Percentiles rank a stretch among this genome's conserved stretches.
Evolutionary conservation across 192 early-diverging fungal genomes (phyloP).

Genomic region (Obelidium mucronatum): DNA sequence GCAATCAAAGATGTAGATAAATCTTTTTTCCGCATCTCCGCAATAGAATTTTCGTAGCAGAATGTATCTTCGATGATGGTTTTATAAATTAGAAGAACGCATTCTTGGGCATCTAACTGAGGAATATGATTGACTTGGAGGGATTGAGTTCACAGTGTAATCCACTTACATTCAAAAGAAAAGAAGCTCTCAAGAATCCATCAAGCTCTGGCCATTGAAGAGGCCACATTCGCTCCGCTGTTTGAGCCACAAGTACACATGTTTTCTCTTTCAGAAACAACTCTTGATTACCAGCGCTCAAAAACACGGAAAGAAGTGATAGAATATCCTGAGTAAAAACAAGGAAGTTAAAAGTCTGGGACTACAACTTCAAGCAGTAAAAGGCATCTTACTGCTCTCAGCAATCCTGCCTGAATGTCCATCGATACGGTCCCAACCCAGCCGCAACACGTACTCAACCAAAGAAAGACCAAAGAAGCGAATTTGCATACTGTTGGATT

Average conservation of each 20-base stretch:
- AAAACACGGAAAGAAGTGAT: background rate
- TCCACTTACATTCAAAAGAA: background rate
- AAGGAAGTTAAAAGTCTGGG: constrained; percentile 39
- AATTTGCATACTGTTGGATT: background rate
- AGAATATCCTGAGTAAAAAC: constrained; percentile 23
- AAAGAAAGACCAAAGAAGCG: constrained; percentile 63
- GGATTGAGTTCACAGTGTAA: too few relatives aligned
- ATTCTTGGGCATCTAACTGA: constrained; percentile 60
- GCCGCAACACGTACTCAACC: constrained; percentile 62
- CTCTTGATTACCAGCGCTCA: background rate
- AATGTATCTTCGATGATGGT: constrained; percentile 70
- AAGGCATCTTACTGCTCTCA: constrained; percentile 46
- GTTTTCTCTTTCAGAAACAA: constrained; percentile 9
- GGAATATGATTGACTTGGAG: too few relatives aligned
- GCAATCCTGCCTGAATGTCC: constrained; percentile 38
- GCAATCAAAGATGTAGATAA: constrained; percentile 62
- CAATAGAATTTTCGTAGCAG: constrained; percentile 66
- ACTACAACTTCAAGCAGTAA: too few relatives aligned
- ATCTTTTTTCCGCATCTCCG: constrained; percentile 62
- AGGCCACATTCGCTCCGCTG: constrained; percentile 30
- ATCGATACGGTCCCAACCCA: constrained; percentile 60
- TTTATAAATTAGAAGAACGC: constrained; percentile 59
- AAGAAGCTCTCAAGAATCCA: background rate
- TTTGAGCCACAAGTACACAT: constrained; percentile 16
- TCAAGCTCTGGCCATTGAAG: constrained; percentile 5